Evolutionary conservation across 2,329 filamentous ascomycete species (phyloP).

Genomic region (Xylaria sp.): DNA sequence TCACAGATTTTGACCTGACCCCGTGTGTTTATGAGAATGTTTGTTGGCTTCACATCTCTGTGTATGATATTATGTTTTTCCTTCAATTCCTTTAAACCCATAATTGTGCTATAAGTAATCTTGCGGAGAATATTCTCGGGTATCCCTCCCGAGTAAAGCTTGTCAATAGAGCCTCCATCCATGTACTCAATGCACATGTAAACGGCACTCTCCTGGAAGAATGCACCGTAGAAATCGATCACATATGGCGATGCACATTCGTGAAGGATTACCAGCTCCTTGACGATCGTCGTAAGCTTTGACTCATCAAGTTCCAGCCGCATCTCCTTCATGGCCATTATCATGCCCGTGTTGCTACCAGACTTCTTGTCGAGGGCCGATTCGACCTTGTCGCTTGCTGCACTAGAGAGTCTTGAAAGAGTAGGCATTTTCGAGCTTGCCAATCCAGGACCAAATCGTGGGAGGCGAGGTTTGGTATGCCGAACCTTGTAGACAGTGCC

Average conservation of each 20-base stretch:
- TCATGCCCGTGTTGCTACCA: conserved; percentile 70
- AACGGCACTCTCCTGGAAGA: conserved; percentile 98
- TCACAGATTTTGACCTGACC: conserved; percentile 98
- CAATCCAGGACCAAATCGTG: conserved; percentile 69
- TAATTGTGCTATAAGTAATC: conserved; percentile 88
- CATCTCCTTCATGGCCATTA: conserved; percentile 99
- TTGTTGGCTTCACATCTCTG: conserved; percentile 98
- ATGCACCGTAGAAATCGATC: conserved; percentile 98
- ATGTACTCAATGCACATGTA: conserved; percentile 99
- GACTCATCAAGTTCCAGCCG: conserved; percentile 93
- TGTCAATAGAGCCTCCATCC: conserved; percentile 98
- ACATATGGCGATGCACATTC: conserved; percentile 96
- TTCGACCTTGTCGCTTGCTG: conserved; percentile 32
- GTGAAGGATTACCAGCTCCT: conserved; percentile 96
- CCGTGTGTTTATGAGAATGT: conserved; percentile 88
- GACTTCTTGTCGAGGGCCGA: conserved; percentile 46
- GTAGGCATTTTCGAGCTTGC: conserved; percentile 58
- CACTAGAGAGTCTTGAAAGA: conserved; percentile 52
- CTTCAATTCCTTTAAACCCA: conserved; percentile 92
- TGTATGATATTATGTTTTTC: conserved; percentile 99
- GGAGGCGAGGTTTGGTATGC: conserved; percentile 74
- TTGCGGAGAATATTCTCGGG: conserved; percentile 89
- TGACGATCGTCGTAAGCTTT: conserved; percentile 96
- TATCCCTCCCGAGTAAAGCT: conserved; percentile 89
- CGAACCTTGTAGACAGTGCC: conserved; percentile 97